Evolutionary conservation across 2,329 filamentous ascomycete species (phyloP), one percentile per base, ranked within the genome.

Genomic region (Calonectria pteridis): DNA sequence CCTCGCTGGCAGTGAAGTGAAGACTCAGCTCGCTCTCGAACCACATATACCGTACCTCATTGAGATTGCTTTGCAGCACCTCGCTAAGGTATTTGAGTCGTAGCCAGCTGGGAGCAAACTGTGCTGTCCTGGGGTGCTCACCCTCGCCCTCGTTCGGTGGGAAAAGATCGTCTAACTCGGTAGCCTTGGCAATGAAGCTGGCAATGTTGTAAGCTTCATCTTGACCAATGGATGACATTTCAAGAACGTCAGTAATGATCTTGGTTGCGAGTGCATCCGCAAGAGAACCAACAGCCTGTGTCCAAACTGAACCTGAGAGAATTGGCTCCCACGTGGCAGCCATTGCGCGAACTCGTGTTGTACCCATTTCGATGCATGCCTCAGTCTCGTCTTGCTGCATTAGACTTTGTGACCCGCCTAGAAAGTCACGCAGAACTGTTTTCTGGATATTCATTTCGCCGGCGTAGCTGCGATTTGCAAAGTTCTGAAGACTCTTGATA

Each of bases 31-130:
- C 91, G 82, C 91, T 91, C 75, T 93, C 91, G 78, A 89, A 87
- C 92, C 92, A 93, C 46, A 93, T 82, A 75, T 87, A 93, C 71
- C 86, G 87, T 70, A 93, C 89, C 75, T 93, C 92, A 75, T 89
- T 89, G 67, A 93, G 84, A 78, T 93, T 93, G 77, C 91, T 92
- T 84, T 93, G 91, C 76, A 93, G 84, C 33, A 93, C 89, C 81
- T 93, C 90, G 75, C 89, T 89, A 23, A 93, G 85, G 77, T 90
- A 93, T 82, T 93, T 91, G 73, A 93, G 86, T 63, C 91, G 88
- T 72, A 93, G 85, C 92, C 92, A 93, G 63, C 87, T 88, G 3
- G 87, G 85, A 5, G 91, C 90, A 75, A 92, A 93, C 79, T 93
- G 90, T 4, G 90, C 87, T 40, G 91, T 93, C 5, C 86, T 83